phyloP scores from a whole-genome alignment of 805 yeast genomes.

The Cyberlindnera suaveolens region DNA sequence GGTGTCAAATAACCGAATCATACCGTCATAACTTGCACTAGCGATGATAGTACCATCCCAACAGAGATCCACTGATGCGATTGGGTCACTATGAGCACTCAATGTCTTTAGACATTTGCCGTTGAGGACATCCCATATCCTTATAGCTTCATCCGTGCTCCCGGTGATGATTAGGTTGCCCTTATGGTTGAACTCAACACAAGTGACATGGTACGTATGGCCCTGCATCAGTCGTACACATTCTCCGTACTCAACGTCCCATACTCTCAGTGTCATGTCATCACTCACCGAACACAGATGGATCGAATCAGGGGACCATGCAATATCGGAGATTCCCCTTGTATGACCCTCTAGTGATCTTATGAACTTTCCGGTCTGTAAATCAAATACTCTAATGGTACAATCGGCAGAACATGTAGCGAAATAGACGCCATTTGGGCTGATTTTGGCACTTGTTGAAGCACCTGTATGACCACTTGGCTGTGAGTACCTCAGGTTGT shows the following conservation, averaged over 20 bases:
- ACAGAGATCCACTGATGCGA: constrained; percentile 66
- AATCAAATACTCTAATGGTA: constrained; percentile 52
- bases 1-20: constrained; percentile 81
- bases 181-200: constrained; percentile 60
- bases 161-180: constrained; percentile 81
- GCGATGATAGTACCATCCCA: constrained; percentile 77
- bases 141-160: constrained; percentile 83
- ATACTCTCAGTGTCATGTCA: constrained; percentile 72
- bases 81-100: constrained; percentile 91
- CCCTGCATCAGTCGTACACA: constrained; percentile 44
- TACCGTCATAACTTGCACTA: constrained; percentile 87
- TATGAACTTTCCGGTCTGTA: constrained; percentile 29
- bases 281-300: constrained; percentile 82
- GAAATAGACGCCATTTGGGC: constrained; percentile 52
- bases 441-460: constrained; percentile 44
- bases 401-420: constrained; percentile 59
- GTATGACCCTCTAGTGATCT: constrained; percentile 49
- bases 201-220: constrained; percentile 80
- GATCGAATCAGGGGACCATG: constrained; percentile 70
- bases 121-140: constrained; percentile 78
- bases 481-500: constrained; percentile 4
- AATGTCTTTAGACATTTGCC: constrained; percentile 71
- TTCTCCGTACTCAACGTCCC: constrained; percentile 51
- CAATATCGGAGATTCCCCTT: constrained; percentile 65
- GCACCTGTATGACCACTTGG: constrained; percentile 1